Base-by-base conservation (phyloP, 2,329 filamentous ascomycete species). In the Fusarium abutilonis region DNA sequence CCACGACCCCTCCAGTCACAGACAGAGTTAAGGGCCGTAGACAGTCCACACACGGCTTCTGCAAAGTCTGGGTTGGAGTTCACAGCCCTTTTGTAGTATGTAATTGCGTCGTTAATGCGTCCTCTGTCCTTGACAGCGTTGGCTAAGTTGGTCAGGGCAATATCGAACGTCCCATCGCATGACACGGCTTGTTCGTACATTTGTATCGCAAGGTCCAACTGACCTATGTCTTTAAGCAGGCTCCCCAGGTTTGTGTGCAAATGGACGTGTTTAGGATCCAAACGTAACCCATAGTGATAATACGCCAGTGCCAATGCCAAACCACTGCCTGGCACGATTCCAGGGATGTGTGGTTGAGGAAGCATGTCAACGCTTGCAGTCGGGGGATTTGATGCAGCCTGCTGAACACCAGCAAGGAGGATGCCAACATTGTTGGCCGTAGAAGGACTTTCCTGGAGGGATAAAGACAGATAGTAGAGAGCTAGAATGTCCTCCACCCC, bases 391-490 rank as follows among this genome's bases (percentile, higher is more conserved):
- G 80, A 72, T 23, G 68, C 64, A 9, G 73, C 56, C 55, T 96
- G 93, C 72, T 97, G 95, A 17, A 98, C 91, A 53, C 95, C 92
- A 6, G 95, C 95, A n/a, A 99, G 86, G 26, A 99, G 82, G 52
- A 99, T 99, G 4, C 95, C 95, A 11, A 99, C 93, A 73, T 99
- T 99, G 74, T 99, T 99, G 1, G 95, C 95, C 0, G 95, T 99
- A 0, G 95, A 99, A 3, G 95, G 95, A 70, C 95, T 98, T 43
- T 95, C 93, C 64, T 97, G 95, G 3, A 99, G 82, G 0, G 95
- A 96, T 4, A 99, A 80, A 0, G 95, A 99, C 3, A 99, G 82
- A 72, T 99, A 99, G 75, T 99, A 99, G 11, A 99, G 83, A 2
- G 93, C 92, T 32, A 99, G 78, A 34, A 99, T 98, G 71, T 99